Percentiles rank a stretch among this genome's conserved stretches.
These are phyloP conservation scores for Auriscalpium vulgare DNA, from an alignment of 768 basidiomycete species.

Conservation along the genomic window DNA sequence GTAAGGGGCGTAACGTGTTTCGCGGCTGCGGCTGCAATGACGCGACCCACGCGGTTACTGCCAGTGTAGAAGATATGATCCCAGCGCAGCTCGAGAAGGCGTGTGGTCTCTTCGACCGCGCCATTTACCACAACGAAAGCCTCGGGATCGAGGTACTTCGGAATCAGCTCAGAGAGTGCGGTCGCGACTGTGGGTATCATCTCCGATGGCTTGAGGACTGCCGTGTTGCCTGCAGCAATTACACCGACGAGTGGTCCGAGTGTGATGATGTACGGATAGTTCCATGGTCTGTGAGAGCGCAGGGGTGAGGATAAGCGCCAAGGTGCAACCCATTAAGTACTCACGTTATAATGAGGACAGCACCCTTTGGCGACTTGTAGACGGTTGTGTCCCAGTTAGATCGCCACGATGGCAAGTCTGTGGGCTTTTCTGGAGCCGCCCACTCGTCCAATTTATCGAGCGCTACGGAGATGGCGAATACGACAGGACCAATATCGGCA, in stretches of 20 bases:
- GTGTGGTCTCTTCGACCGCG: conserved; percentile 16
- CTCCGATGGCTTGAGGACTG: conserved; percentile 25
- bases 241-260: conserved; percentile 18
- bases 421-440: conserved; percentile 14
- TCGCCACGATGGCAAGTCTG: conserved; percentile 6
- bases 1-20: conserved; percentile 48
- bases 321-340: not conserved
- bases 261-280: conserved; percentile 10
- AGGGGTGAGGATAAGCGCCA: not conserved
- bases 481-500: conserved; percentile 15
- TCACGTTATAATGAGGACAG: conserved; percentile 16
- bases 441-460: conserved; percentile 19
- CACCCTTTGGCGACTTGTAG: conserved; percentile 19
- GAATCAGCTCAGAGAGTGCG: conserved; percentile 20
- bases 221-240: conserved; percentile 23
- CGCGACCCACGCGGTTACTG: conserved; percentile 33
- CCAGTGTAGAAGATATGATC: conserved; percentile 40
- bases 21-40: conserved; percentile 44
- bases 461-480: conserved; percentile 11
- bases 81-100: conserved; percentile 35
- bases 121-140: conserved; percentile 19
- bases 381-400: conserved; percentile 17
- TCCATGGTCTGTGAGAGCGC: conserved; percentile 10
- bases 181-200: conserved; percentile 11
- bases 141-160: conserved; percentile 23